A percentile compares a stretch with the other conserved stretches of the same genome.
phyloP scores from a whole-genome alignment of 148 eudicot species.

The Fagopyrum esculentum region DNA sequence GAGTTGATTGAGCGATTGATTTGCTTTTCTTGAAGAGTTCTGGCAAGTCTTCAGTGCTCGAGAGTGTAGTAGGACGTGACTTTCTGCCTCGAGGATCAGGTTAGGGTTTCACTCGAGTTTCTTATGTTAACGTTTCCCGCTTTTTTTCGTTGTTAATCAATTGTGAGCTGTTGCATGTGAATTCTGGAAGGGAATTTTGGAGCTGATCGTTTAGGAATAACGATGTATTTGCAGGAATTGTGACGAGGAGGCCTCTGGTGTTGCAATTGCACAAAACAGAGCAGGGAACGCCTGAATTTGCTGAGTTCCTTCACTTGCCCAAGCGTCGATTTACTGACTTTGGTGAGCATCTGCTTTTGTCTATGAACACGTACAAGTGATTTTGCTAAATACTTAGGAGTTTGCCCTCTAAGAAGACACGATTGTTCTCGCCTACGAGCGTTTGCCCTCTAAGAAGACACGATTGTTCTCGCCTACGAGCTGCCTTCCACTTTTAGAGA shows the following conservation, averaged over 20 bases:
- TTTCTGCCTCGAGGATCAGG: slow-evolving; percentile 87
- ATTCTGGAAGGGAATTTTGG: neutral
- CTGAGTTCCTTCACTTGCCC: slow-evolving; percentile 58
- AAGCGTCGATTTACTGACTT: slow-evolving; percentile 42
- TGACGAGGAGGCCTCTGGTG: slow-evolving; percentile 66
- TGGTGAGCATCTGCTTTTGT: slow-evolving; percentile 28
- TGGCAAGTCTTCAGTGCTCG: slow-evolving; percentile 78
- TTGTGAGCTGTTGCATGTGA: slow-evolving; percentile 1
- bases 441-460: neutral
- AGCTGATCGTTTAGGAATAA: neutral
- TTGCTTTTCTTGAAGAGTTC: slow-evolving; percentile 45
- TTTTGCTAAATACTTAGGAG: neutral
- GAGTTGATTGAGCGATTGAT: neutral
- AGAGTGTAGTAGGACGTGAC: slow-evolving; percentile 75
- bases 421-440: too few species aligned
- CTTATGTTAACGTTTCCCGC: neutral
- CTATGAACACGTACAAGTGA: neutral
- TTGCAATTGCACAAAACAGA: slow-evolving; percentile 53
- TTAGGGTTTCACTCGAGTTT: slow-evolving; percentile 12
- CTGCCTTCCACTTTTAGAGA: neutral
- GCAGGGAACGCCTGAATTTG: slow-evolving; percentile 48
- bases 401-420: neutral
- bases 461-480: neutral
- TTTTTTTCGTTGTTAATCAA: neutral
- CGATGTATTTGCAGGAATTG: slow-evolving; percentile 38